Conservation (phyloP, 805 yeast species). For the Candida vaughaniae region DNA sequence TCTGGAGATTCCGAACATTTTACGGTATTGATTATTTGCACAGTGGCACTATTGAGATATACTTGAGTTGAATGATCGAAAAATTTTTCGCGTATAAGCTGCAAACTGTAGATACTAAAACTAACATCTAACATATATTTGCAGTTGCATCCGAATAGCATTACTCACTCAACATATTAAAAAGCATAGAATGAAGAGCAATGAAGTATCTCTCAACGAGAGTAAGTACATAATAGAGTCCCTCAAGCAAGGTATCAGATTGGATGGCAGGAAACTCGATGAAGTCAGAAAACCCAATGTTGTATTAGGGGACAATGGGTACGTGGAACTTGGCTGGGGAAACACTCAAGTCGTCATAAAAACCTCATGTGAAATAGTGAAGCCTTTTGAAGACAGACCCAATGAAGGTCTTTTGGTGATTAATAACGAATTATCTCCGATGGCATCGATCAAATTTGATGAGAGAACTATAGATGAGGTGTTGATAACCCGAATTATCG, state of each 20-base stretch:
- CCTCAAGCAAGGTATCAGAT: conserved; percentile 58
- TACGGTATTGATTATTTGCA: too few species aligned
- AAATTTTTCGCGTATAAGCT: background rate
- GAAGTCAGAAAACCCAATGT: conserved; percentile 64
- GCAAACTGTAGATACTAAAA: background rate
- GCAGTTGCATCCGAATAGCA: background rate
- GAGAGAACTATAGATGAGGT: conserved; percentile 76
- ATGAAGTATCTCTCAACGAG: conserved; percentile 25
- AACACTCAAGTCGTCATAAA: conserved; percentile 66
- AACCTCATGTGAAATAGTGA: conserved; percentile 70
- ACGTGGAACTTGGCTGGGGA: conserved; percentile 76
- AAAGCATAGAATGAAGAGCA: conserved; percentile 6
- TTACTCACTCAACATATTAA: too few species aligned
- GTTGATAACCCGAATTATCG: conserved; percentile 76
- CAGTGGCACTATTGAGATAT: too few species aligned
- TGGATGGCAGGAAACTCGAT: conserved; percentile 66
- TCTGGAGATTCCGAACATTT: too few species aligned
- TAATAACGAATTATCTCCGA: conserved; percentile 81
- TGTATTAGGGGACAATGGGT: conserved; percentile 51
- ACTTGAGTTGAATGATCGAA: too few species aligned
- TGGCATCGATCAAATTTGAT: conserved; percentile 87
- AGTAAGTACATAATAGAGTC: conserved; percentile 59
- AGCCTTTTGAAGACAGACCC: conserved; percentile 88
- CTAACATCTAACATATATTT: background rate
- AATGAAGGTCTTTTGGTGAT: conserved; percentile 89